Evolutionary conservation across 768 basidiomycete genomes (phyloP).

Genomic region (Boletus pseudo-olivaceus): DNA sequence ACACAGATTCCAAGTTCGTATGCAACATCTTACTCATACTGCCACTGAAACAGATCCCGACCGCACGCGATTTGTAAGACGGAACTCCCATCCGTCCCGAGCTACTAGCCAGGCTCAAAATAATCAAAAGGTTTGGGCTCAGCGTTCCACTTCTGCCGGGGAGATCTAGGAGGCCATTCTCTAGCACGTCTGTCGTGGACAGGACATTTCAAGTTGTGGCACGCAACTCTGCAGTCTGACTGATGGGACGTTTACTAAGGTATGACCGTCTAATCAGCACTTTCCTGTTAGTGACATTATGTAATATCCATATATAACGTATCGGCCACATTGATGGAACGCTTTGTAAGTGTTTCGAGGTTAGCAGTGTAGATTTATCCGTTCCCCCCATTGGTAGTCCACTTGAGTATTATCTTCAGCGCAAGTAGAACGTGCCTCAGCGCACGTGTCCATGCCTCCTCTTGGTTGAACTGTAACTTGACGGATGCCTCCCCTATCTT

Average conservation of each 20-base stretch:
- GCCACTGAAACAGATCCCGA: background rate
- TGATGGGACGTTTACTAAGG: too few species aligned
- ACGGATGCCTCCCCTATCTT: conserved; percentile 95
- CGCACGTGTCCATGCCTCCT: conserved; percentile 94
- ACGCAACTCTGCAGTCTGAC: background rate
- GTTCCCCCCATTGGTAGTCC: conserved; percentile 76
- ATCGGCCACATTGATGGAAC: background rate
- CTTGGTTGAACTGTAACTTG: conserved; percentile 90
- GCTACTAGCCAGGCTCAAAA: too few species aligned
- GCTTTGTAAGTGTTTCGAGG: too few species aligned
- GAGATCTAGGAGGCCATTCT: background rate
- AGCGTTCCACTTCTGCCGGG: background rate
- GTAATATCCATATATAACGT: background rate
- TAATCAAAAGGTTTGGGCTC: background rate
- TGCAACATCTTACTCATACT: conserved; percentile 17
- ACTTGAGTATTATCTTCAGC: conserved; percentile 83
- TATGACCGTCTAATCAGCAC: background rate
- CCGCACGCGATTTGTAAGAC: conserved; percentile 19
- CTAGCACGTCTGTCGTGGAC: background rate
- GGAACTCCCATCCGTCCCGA: background rate
- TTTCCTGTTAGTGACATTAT: background rate
- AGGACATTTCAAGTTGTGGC: too few species aligned
- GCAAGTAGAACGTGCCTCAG: conserved; percentile 87
- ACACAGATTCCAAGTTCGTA: background rate
- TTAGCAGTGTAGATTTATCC: conserved; percentile 14